Evolutionary conservation across 2,329 filamentous ascomycete species (phyloP), one percentile per base, ranked within the genome.

Genomic region (Hypoxylon sp.): DNA sequence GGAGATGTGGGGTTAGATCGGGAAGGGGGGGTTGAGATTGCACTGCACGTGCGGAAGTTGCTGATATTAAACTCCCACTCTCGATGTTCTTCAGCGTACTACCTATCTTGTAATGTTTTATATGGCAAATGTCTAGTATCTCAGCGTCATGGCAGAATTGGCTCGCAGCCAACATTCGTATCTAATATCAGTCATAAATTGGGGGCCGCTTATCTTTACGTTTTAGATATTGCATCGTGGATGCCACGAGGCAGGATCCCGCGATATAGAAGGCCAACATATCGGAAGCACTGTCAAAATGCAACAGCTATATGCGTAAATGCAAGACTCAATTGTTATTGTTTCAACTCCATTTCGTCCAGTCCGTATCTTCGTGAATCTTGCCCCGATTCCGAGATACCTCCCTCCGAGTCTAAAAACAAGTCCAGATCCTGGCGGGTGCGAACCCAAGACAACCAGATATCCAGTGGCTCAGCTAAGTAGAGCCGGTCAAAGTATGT

Each of bases 311-410:
- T 46, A 28, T 36, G 46, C 12, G 12, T 4, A 45, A 63, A 7
- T 40, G n/a, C 16, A 58, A 26, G 48, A 42, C 14, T 38, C n/a
- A 12, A 30, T 33, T 22, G 4, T 50, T 60, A 61, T 38, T n/a
- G n/a, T n/a, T n/a, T n/a, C 57, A 28, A 61, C n/a, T 62, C 46
- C 49, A 51, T 51, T 46, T 60, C 56, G 38, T 61, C 53, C 40
- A 48, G 33, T 48, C 61, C 61, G 46, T 68, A 61, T 61, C 55
- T 65, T 65, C 65, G 44, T 63, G 62, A 65, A 66, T 68, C 58
- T 65, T 68, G 28, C 55, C 59, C 55, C 51, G 65, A 62, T 65
- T 54, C 59, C 30, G 45, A 65, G 54, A 68, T 65, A 42, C 38
- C 62, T 46, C 28, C 45, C 45, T 61, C 53, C 62, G 32, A 55